Evolutionary conservation across 768 basidiomycete genomes (phyloP), one percentile per base, ranked within the genome.

Genomic region (Lactarius tabidus): DNA sequence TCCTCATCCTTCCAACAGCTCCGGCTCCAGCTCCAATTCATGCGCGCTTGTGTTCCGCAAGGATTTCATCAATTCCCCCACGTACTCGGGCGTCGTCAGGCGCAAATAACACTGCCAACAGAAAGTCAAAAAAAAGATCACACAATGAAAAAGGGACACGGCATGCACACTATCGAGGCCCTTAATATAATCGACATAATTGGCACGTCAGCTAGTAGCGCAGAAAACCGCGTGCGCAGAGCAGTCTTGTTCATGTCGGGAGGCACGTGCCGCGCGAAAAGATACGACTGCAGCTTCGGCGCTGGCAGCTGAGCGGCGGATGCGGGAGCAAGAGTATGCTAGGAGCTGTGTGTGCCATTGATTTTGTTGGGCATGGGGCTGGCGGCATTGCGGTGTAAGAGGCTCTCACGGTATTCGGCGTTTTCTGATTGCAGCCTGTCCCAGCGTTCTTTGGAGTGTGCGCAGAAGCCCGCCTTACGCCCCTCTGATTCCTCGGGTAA

Each of bases 191-290:
- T 93, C 91, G 20, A 93, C 82, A 62, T 94, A 94, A 71, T 93
- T 88, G 33, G 79, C 83, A 7, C 76, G 31, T 31, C 70, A 23
- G n/a, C 29, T 4, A 70, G 66, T 52, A 85, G 80, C 2, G 83
- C 79, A 0, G 78, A 70, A 65, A 92, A 86, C 6, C 91, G 72
- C 2, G 77, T 73, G 51, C 85, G 87, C 18, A 94, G 78, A 0
- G 89, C 87, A 0, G 92, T 93, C 74, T 92, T 93, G 73, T 92
- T 94, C 31, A 90, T 90, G 63, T 85, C 84, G 3, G 83, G 77
- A 65, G 92, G 87, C 10, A 93, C 71, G 72, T 90, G 81, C 53
- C 85, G 85, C 7, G 85, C 82, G 71, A 88, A 90, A 35, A 90
- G 92, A 70, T 82, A 69, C 0, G 66, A 60, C 57, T 60, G 56